A percentile compares a stretch with the other conserved stretches of the same genome.
phyloP scores from a whole-genome alignment of 495 filamentous ascomycete genomes.

The Annulohypoxylon stygium region DNA sequence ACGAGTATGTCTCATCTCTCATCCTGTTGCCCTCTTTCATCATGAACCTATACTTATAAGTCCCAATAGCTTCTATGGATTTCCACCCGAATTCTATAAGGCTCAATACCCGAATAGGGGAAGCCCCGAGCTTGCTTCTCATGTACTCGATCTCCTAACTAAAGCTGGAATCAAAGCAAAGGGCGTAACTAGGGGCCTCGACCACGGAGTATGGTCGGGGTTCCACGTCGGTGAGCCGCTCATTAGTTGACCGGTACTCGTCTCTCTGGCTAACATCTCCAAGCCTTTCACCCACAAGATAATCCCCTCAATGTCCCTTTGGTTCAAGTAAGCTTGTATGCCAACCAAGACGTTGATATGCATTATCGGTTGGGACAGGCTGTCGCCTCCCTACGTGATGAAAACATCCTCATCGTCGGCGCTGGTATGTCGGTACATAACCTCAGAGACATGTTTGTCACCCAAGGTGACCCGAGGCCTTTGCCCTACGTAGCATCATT shows the following conservation, averaged over 20 bases:
- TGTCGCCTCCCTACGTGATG: conserved; percentile 74
- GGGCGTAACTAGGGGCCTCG: conserved; percentile 75
- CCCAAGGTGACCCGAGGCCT: conserved; percentile 60
- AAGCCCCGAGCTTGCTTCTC: conserved; percentile 72
- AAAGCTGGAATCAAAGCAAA: conserved; percentile 73
- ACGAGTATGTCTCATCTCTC: conserved; percentile 70
- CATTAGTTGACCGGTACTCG: conserved; percentile 53
- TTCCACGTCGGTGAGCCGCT: conserved; percentile 68
- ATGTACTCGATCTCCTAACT: conserved; percentile 70
- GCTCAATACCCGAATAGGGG: conserved; percentile 79
- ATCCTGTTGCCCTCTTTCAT: neutral
- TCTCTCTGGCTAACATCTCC: conserved; percentile 28
- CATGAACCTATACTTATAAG: conserved; percentile 24
- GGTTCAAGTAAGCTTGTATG: conserved; percentile 84
- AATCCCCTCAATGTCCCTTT: conserved; percentile 84
- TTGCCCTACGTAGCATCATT: conserved; percentile 80
- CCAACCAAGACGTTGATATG: conserved; percentile 73
- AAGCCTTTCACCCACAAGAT: conserved; percentile 73
- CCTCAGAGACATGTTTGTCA: conserved; percentile 72
- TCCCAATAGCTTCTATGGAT: conserved; percentile 76
- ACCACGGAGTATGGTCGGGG: conserved; percentile 84
- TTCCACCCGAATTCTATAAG: conserved; percentile 72
- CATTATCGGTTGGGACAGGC: conserved; percentile 81
- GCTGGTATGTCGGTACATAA: conserved; percentile 94
- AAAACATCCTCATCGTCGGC: conserved; percentile 78